Evolutionary conservation across 169 alveolate species (phyloP).

Genomic region (Theileria orientalis): DNA sequence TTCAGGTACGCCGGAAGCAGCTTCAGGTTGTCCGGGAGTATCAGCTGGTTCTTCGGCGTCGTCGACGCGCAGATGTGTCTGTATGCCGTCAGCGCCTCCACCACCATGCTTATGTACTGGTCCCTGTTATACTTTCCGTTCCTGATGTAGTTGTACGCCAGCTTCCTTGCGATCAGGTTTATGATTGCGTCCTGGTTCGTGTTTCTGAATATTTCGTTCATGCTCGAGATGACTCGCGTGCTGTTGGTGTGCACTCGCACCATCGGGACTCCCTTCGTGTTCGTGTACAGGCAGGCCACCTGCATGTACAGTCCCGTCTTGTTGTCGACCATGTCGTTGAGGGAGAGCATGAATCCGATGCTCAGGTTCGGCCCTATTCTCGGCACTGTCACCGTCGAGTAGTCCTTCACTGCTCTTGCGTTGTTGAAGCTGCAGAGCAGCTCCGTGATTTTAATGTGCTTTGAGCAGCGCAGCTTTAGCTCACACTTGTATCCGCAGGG

Average conservation of each 20-base stretch:
- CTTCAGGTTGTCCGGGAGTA: constrained; percentile 83
- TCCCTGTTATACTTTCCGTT: constrained; percentile 13
- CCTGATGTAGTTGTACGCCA: constrained; percentile 49
- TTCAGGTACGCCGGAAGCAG: constrained; percentile 73
- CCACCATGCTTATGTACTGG: constrained; percentile 12
- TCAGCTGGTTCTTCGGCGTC: constrained; percentile 81
- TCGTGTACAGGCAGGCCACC: constrained; percentile 72
- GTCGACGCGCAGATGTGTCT: constrained; percentile 60
- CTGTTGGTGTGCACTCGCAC: constrained; percentile 71
- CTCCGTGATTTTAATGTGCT: constrained; percentile 55
- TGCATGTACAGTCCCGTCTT: constrained; percentile 62
- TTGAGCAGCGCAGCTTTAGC: constrained; percentile 66
- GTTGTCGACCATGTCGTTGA: constrained; percentile 62
- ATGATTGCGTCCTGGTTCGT: constrained; percentile 66
- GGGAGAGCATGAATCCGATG: constrained; percentile 58
- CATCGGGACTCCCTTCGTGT: constrained; percentile 55
- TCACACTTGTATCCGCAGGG: constrained; percentile 72
- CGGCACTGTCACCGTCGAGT: constrained; percentile 65
- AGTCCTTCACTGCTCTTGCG: constrained; percentile 61
- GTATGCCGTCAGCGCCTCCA: constrained; percentile 28
- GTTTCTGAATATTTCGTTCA: constrained; percentile 60
- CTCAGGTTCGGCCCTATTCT: constrained; percentile 69
- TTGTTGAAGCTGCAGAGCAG: constrained; percentile 65
- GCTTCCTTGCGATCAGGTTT: constrained; percentile 56
- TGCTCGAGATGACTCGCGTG: constrained; percentile 56